Evolutionary conservation across 2,329 filamentous ascomycete genomes (phyloP), one percentile per base, ranked within the genome.

Genomic region (Sarocladium strictum): DNA sequence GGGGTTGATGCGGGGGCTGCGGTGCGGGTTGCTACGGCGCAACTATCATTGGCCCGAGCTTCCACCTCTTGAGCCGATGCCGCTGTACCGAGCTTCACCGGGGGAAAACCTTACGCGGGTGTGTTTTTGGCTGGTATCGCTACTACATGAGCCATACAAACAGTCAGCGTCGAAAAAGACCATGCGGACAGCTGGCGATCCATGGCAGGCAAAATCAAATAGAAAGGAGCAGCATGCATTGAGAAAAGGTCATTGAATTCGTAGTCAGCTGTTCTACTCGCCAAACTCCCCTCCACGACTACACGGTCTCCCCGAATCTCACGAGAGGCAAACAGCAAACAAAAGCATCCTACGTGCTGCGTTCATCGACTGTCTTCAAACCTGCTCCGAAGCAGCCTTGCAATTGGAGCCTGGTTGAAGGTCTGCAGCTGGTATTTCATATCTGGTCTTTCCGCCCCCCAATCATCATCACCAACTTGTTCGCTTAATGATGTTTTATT

Each of bases 41-140:
- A 51, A 32, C 29, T 10, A 35, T 35, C 27, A 51, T 51, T 51
- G 47, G 47, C 47, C 27, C 17, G 14, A 19, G 14, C 27, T 6
- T 19, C 3, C 12, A 11, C 7, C 7, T 33, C 27, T 57, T 56
- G 53, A 56, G 55, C 58, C 58, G 59, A 59, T 59, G 58, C 58
- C 56, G 47, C 47, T 51, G 21, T 51, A 29, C 47, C 47, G 47
- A 51, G 47, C 47, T 33, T n/a, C 47, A 51, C 47, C 47, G 29
- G 47, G n/a, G 43, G 47, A 51, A 51, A 51, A 51, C 27, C 47
- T 51, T 51, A 51, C n/a, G 47, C 47, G 47, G 47, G 27, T n/a
- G n/a, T n/a, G n/a, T n/a, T n/a, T n/a, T n/a, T n/a, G n/a, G n/a
- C n/a, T n/a, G n/a, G n/a, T n/a, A n/a, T n/a, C n/a, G n/a, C n/a